Base-by-base conservation (phyloP, 2,329 filamentous ascomycete species). In the Penicillium expansum region DNA sequence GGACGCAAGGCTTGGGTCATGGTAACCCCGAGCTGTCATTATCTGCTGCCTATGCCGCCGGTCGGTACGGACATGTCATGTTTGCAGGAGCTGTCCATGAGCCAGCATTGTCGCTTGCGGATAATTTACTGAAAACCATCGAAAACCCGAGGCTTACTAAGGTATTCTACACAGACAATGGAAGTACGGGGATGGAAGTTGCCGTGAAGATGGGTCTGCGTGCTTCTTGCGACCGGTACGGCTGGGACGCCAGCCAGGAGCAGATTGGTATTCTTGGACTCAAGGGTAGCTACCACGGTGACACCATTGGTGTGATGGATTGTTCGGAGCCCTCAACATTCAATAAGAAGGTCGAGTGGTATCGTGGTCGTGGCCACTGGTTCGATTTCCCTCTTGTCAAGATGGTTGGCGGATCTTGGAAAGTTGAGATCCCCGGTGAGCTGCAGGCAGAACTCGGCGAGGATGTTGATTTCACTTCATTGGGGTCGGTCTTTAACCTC, bases 221-320 rank as follows among this genome's bases (percentile, higher is more conserved):
- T 5, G 90, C 90, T 0, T 76, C 89, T 0, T 82, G 84, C 44
- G 74, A 82, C 39, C 80, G 88, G 9, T 92, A 92, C 61, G 82
- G 80, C 10, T 91, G 87, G 86, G 77, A 80, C 38, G 76, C 81
- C 18, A 77, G 76, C 14, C 76, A 81, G 1, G 81, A 85, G 48
- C 71, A 82, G 9, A 78, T 92, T 11, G 84, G 84, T 3, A 83
- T 94, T 2, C 70, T 95, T 3, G 91, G 91, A 0, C 76, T 95
- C 10, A 89, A 87, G 68, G 90, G 90, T 0, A 89, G 88, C 62
- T 95, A 95, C 66, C 91, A 95, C 65, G 91, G 91, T 1, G 91
- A 95, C 67, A 95, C 91, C 0, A 92, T 95, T 45, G 91, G 91
- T 0, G 90, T 89, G 0, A 94, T 95, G 91, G 90, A 94, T 70